A percentile compares a stretch with the other conserved stretches of the same genome.
Conservation (phyloP, 176 grass and related monocot genomes). For the Triticum timopheevii region DNA sequence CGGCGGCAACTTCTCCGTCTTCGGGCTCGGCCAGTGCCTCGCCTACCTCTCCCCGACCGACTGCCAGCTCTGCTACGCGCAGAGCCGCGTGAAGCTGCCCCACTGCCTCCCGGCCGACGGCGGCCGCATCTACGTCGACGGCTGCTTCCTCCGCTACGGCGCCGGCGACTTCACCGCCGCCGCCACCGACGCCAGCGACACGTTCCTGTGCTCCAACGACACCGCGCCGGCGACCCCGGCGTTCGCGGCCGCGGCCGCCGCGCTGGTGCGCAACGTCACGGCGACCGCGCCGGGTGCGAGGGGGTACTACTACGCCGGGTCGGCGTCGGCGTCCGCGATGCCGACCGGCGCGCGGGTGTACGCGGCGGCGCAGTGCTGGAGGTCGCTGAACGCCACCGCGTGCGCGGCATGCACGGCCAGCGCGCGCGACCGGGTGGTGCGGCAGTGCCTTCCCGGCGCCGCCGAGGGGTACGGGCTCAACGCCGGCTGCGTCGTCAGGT, state of each 20-base stretch:
- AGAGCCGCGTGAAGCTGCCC: constrained; percentile 72
- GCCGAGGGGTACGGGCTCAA: constrained; percentile 64
- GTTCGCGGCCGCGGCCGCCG: constrained; percentile 17
- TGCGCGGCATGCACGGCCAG: constrained; percentile 59
- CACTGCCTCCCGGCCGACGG: constrained; percentile 58
- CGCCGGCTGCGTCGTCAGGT: constrained; percentile 80
- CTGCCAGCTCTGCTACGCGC: constrained; percentile 79
- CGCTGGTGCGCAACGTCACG: constrained; percentile 62
- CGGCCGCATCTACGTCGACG: constrained; percentile 69
- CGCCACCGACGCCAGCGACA: constrained; percentile 49
- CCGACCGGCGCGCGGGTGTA: constrained; percentile 33
- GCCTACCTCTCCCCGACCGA: constrained; percentile 58
- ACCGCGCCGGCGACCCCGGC: neutral
- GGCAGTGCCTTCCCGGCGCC: constrained; percentile 47
- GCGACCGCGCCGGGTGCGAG: constrained; percentile 14
- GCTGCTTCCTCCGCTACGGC: constrained; percentile 80
- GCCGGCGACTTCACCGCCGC: constrained; percentile 33
- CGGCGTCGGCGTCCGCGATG: neutral
- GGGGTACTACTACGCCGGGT: constrained; percentile 34
- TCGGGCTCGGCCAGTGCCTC: constrained; percentile 67
- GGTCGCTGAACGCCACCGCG: constrained; percentile 62
- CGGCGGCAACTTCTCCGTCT: constrained; percentile 30
- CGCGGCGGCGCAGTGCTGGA: constrained; percentile 83
- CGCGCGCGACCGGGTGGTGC: constrained; percentile 33
- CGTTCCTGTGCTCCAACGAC: constrained; percentile 49